A percentile compares a stretch with the other conserved stretches of the same genome.
Conservation (phyloP, 129 eudicot genomes). For the Tanacetum coccineum region DNA sequence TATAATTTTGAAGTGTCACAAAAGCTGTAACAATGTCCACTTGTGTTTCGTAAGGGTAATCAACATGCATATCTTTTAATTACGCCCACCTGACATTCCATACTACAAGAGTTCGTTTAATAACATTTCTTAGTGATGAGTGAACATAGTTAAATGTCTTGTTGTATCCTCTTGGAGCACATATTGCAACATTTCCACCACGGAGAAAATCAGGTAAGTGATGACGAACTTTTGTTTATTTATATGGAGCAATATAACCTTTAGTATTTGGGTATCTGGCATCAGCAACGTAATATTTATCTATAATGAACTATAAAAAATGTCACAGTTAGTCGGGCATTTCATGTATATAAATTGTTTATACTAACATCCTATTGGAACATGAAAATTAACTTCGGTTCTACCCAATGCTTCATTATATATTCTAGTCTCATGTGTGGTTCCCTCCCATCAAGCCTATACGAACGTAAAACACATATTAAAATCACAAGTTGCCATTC, state of each 20-base stretch:
- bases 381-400: neutral
- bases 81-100: neutral
- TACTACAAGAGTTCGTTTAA: neutral
- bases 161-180: neutral
- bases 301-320: neutral
- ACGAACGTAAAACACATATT: neutral
- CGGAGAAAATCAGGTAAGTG: neutral
- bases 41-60: neutral
- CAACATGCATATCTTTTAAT: neutral
- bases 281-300: neutral
- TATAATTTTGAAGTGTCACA: neutral
- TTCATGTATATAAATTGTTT: neutral
- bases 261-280: neutral
- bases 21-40: neutral
- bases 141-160: neutral
- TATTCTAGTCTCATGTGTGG: neutral
- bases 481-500: neutral
- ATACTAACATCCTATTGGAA: neutral
- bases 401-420: neutral
- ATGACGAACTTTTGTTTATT: neutral
- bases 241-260: neutral
- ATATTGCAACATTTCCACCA: neutral
- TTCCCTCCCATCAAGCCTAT: neutral
- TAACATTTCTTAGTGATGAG: neutral
- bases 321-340: neutral